These are phyloP conservation scores for Termitomyces sp. DNA, from an alignment of 768 basidiomycete species.

Conservation along the genomic window DNA sequence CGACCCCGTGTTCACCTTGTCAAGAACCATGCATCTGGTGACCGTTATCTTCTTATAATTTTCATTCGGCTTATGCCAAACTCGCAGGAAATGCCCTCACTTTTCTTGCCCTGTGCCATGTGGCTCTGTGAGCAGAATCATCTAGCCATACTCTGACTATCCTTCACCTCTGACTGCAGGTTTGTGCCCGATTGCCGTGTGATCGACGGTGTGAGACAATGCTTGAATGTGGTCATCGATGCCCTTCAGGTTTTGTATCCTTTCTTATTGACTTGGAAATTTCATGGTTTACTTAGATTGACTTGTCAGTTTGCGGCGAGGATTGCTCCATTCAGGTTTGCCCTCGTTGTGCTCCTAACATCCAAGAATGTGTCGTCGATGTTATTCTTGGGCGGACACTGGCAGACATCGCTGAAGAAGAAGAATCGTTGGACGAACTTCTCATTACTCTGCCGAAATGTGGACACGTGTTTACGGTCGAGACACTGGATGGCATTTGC, in stretches of 20 bases:
- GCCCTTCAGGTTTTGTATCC: slow-evolving; percentile 51
- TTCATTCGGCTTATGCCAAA: background rate
- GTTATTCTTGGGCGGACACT: slow-evolving; percentile 49
- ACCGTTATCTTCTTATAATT: background rate
- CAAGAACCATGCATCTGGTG: slow-evolving; percentile 56
- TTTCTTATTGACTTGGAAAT: background rate
- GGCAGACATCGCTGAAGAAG: slow-evolving; percentile 37
- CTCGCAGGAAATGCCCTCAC: slow-evolving; percentile 48
- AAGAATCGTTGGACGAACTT: slow-evolving; percentile 37
- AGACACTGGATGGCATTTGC: slow-evolving; percentile 61
- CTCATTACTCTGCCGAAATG: slow-evolving; percentile 59
- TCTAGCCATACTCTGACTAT: background rate
- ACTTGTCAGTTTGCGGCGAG: slow-evolving; percentile 58
- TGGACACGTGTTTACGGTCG: slow-evolving; percentile 62
- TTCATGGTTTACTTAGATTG: background rate
- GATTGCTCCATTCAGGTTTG: slow-evolving; percentile 52
- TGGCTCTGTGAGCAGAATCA: slow-evolving; percentile 50
- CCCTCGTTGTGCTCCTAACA: slow-evolving; percentile 37
- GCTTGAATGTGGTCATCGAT: slow-evolving; percentile 56
- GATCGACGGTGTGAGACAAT: slow-evolving; percentile 43
- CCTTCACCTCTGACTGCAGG: slow-evolving; percentile 25
- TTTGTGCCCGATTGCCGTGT: slow-evolving; percentile 63
- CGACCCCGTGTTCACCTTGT: slow-evolving; percentile 54
- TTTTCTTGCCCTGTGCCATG: slow-evolving; percentile 55
- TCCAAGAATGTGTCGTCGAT: slow-evolving; percentile 46